Evolutionary conservation across 83 land plant genomes (phyloP).

Genomic region (Thuja plicata): DNA sequence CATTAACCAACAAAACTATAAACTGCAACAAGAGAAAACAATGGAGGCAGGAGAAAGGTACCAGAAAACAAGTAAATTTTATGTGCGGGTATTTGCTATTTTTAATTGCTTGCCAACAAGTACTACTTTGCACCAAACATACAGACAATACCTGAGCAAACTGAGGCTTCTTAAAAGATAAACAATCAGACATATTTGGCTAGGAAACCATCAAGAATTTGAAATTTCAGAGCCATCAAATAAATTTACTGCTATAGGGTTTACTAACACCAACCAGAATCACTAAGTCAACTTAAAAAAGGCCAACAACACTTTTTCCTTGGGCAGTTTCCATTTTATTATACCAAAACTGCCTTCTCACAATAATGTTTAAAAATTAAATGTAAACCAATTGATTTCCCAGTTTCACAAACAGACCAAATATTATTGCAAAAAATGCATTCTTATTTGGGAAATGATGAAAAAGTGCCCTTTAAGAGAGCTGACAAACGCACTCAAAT

Average conservation of each 20-base stretch:
- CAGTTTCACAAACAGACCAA: not conserved
- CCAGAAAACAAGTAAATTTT: not conserved
- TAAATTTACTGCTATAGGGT: not conserved
- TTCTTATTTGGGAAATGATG: not conserved
- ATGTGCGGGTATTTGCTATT: not conserved
- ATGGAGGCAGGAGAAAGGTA: not conserved
- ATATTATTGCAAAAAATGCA: not conserved
- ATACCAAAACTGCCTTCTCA: conserved; percentile 6
- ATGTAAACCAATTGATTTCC: not conserved
- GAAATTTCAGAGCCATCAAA: not conserved
- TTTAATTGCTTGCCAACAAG: not conserved
- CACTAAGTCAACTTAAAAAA: not conserved
- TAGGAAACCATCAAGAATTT: not conserved
- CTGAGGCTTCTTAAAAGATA: not conserved
- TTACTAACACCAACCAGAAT: not conserved
- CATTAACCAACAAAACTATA: not conserved
- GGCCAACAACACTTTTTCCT: not conserved
- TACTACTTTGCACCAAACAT: not conserved
- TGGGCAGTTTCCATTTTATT: not conserved
- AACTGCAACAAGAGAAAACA: not conserved
- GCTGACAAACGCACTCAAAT: not conserved
- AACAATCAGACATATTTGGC: not conserved
- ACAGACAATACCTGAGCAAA: too few relatives aligned
- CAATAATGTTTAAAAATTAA: not conserved
- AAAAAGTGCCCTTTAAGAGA: not conserved